These are phyloP conservation scores for Metarhizium guizhouense DNA, from an alignment of 2,329 filamentous ascomycete genomes.

Conservation along the genomic window DNA sequence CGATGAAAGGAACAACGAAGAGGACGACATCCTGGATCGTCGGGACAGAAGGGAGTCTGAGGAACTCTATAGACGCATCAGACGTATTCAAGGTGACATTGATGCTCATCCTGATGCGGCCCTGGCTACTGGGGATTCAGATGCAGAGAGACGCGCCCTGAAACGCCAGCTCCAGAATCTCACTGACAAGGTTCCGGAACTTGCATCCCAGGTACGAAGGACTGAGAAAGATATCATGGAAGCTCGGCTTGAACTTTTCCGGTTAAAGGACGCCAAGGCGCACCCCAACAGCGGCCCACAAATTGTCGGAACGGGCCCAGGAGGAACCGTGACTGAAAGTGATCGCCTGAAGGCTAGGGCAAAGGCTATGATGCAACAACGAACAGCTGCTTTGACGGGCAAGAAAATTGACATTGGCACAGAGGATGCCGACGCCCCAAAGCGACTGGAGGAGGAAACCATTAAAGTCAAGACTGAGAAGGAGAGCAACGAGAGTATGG, in stretches of 20 bases:
- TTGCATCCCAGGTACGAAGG: slow-evolving; percentile 85
- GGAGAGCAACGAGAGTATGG: slow-evolving; percentile 94
- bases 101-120: slow-evolving; percentile 76
- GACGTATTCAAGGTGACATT: slow-evolving; percentile 88
- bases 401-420: slow-evolving; percentile 61
- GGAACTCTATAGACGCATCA: slow-evolving; percentile 85
- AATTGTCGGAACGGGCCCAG: slow-evolving; percentile 87
- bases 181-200: slow-evolving; percentile 81
- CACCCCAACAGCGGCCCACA: slow-evolving; percentile 71
- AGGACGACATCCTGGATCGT: slow-evolving; percentile 86
- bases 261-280: slow-evolving; percentile 84
- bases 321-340: slow-evolving; percentile 81
- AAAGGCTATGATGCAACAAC: slow-evolving; percentile 97
- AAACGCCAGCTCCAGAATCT: slow-evolving; percentile 84
- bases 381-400: slow-evolving; percentile 84
- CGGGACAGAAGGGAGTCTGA: slow-evolving; percentile 88
- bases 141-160: slow-evolving; percentile 76
- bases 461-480: slow-evolving; percentile 73
- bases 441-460: slow-evolving; percentile 82
- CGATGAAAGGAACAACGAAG: slow-evolving; percentile 80
- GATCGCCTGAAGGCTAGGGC: slow-evolving; percentile 91
- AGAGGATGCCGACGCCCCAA: slow-evolving; percentile 70
- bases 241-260: slow-evolving; percentile 84
- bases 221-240: slow-evolving; percentile 91
- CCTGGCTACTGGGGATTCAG: slow-evolving; percentile 64